Evolutionary conservation across 2,329 filamentous ascomycete species (phyloP).

Genomic region (Penicillium sp.): DNA sequence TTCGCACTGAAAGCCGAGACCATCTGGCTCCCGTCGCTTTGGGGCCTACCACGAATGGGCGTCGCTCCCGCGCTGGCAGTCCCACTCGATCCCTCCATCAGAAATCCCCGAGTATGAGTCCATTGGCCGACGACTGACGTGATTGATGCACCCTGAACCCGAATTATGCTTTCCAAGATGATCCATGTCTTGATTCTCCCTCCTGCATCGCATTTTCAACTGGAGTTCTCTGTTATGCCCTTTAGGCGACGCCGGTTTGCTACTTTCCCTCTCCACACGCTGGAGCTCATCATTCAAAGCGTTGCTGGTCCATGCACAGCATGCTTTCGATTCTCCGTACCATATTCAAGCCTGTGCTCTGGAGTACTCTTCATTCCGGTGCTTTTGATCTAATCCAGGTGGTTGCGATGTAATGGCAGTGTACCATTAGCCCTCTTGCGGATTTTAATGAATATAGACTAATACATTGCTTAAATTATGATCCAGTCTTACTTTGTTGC

Average conservation of each 20-base stretch:
- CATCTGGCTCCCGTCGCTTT: slow-evolving; percentile 59
- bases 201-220: slow-evolving; percentile 24
- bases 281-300: slow-evolving; percentile 4
- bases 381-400: slow-evolving; percentile 20
- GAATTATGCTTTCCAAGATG: slow-evolving; percentile 15
- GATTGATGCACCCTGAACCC: slow-evolving; percentile 14
- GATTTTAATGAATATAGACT: slow-evolving; percentile 26
- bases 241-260: slow-evolving; percentile 2
- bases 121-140: slow-evolving; percentile 36
- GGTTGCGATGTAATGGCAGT: slow-evolving; percentile 23
- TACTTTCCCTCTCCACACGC: neutral
- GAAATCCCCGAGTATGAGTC: slow-evolving; percentile 38
- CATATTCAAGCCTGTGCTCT: slow-evolving; percentile 25
- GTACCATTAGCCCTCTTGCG: slow-evolving; percentile 20
- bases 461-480: slow-evolving; percentile 15
- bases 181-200: slow-evolving; percentile 7
- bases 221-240: slow-evolving; percentile 24
- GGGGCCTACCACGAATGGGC: slow-evolving; percentile 49
- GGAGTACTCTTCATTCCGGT: slow-evolving; percentile 24
- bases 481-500: no score
- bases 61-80: slow-evolving; percentile 46
- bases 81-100: slow-evolving; percentile 46
- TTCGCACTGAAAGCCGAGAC: slow-evolving; percentile 83
- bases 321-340: slow-evolving; percentile 25
- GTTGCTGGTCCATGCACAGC: slow-evolving; percentile 6